A percentile compares a stretch with the other conserved stretches of the same genome.
phyloP scores from a whole-genome alignment of 495 filamentous ascomycete species.

The Amphirosellinia nigrospora region DNA sequence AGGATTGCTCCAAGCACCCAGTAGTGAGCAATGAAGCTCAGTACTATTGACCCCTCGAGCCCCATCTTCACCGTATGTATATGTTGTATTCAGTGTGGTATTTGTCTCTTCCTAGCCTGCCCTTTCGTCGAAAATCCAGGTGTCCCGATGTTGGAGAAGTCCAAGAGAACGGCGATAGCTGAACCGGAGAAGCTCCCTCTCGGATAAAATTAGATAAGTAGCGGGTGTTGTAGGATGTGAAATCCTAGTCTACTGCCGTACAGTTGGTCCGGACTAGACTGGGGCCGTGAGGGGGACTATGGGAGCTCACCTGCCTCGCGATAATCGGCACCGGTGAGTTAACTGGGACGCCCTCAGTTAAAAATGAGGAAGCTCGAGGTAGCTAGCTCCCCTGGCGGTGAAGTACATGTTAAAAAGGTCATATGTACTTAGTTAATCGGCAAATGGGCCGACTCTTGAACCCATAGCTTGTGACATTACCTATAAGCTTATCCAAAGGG shows the following conservation, averaged over 20 bases:
- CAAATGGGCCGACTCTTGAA: slow-evolving; percentile 12
- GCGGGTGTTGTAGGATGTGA: not conserved
- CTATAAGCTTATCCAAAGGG: slow-evolving; percentile 26
- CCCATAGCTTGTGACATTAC: slow-evolving; percentile 8
- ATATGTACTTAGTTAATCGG: slow-evolving; percentile 21
- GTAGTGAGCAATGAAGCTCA: slow-evolving; percentile 50
- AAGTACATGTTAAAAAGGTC: slow-evolving; percentile 12
- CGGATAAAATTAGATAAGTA: not conserved
- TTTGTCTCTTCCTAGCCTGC: not conserved
- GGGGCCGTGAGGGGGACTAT: not conserved
- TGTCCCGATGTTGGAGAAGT: not conserved
- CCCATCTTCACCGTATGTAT: slow-evolving; percentile 26
- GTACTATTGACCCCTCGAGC: slow-evolving; percentile 33
- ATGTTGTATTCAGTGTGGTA: not conserved
- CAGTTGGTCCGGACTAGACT: not conserved
- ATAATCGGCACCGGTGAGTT: slow-evolving; percentile 6
- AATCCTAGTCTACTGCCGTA: not conserved
- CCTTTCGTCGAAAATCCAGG: not conserved
- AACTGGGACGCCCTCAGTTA: slow-evolving; percentile 5
- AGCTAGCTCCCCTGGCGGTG: not conserved
- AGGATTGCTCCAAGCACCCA: slow-evolving; percentile 53
- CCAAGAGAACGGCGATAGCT: not conserved
- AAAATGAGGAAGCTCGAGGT: not conserved
- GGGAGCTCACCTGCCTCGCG: slow-evolving; percentile 1
- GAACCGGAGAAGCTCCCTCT: not conserved